These are phyloP conservation scores for Fomitopsis pulvina DNA, from an alignment of 768 basidiomycete species.

Conservation along the genomic window DNA sequence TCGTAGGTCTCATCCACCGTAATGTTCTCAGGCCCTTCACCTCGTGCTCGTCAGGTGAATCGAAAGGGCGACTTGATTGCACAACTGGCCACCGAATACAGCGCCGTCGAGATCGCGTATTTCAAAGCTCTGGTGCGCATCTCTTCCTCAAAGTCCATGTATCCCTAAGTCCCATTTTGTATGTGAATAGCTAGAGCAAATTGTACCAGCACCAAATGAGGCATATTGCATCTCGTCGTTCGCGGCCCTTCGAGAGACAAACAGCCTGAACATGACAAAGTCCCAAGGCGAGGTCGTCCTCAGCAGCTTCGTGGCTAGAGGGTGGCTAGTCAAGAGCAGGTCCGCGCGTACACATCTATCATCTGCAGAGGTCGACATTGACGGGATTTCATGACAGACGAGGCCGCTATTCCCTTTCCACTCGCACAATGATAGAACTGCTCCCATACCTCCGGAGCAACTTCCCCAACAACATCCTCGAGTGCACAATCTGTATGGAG, in stretches of 20 bases:
- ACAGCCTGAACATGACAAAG: slow-evolving; percentile 62
- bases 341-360: slow-evolving; percentile 27
- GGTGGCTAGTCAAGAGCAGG: slow-evolving; percentile 75
- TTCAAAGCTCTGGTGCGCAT: slow-evolving; percentile 68
- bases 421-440: slow-evolving; percentile 71
- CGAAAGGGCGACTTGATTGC: slow-evolving; percentile 74
- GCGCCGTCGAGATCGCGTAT: slow-evolving; percentile 69
- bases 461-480: slow-evolving; percentile 62
- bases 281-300: slow-evolving; percentile 68
- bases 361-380: neutral
- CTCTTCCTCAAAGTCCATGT: neutral
- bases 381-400: neutral
- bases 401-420: slow-evolving; percentile 71
- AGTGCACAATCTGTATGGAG: slow-evolving; percentile 72
- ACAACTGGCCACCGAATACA: slow-evolving; percentile 81
- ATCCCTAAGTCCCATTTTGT: no score
- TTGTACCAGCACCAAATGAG: slow-evolving; percentile 73
- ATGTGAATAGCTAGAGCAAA: slow-evolving; percentile 71
- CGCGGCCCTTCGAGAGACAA: slow-evolving; percentile 68
- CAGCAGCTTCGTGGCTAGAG: slow-evolving; percentile 76
- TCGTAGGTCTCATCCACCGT: slow-evolving; percentile 40
- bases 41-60: slow-evolving; percentile 52
- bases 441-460: slow-evolving; percentile 64
- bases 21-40: neutral
- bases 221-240: slow-evolving; percentile 73